A percentile compares a stretch with the other conserved stretches of the same genome.
Conservation (phyloP, 169 alveolate genomes). For the Babesia bovis region DNA sequence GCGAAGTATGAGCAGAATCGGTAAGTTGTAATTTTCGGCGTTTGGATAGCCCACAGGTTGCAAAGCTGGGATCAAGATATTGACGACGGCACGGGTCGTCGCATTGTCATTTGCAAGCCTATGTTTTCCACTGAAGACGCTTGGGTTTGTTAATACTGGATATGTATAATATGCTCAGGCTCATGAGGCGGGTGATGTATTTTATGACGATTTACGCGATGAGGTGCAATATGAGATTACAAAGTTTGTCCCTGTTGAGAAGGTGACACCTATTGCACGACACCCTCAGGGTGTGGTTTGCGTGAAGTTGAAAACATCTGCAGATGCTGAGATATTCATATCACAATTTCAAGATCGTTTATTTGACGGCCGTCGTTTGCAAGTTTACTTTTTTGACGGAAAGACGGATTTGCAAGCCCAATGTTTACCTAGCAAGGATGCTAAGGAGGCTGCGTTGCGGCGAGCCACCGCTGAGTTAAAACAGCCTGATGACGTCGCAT, state of each 20-base stretch:
- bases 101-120: conserved; percentile 73
- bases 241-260: conserved; percentile 54
- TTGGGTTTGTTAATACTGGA: conserved; percentile 5
- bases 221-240: conserved; percentile 60
- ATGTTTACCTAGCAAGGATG: conserved; percentile 67
- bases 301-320: conserved; percentile 79
- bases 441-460: neutral
- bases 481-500: conserved; percentile 5
- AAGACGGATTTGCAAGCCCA: conserved; percentile 82
- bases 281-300: conserved; percentile 87
- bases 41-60: conserved; percentile 24
- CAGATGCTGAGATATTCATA: conserved; percentile 78
- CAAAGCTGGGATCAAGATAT: conserved; percentile 70
- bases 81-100: conserved; percentile 76
- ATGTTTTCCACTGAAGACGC: conserved; percentile 79
- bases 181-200: conserved; percentile 57
- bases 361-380: conserved; percentile 78
- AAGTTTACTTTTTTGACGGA: conserved; percentile 86
- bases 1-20: conserved; percentile 75
- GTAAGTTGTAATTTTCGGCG: neutral
- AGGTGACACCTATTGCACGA: conserved; percentile 72
- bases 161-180: conserved; percentile 1
- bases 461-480: neutral
- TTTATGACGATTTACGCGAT: conserved; percentile 64
- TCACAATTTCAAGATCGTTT: conserved; percentile 76